Evolutionary conservation across 257 asterid species (phyloP).

Genomic region (Osmanthus fragrans): DNA sequence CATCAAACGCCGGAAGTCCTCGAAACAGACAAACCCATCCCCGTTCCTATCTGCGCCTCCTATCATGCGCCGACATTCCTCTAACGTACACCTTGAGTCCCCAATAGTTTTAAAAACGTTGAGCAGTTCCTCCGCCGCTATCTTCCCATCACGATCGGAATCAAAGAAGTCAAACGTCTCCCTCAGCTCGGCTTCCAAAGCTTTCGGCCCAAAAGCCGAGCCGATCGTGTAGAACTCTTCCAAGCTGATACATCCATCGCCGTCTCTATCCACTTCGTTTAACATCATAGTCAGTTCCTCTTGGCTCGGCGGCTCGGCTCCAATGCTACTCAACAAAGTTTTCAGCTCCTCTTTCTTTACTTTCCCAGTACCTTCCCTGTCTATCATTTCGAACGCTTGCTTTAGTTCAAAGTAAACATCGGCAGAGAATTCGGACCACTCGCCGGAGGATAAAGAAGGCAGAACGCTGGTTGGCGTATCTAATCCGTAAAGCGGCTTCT

Average conservation of each 20-base stretch:
- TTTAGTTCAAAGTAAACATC: constrained; percentile 42
- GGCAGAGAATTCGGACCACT: constrained; percentile 48
- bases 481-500: constrained; percentile 29
- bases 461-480: constrained; percentile 80
- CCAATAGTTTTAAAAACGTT: constrained; percentile 62
- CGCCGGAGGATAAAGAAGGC: constrained; percentile 44
- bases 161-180: constrained; percentile 78
- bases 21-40: constrained; percentile 92
- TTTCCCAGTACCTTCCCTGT: constrained; percentile 70
- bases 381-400: constrained; percentile 73
- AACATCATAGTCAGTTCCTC: constrained; percentile 59
- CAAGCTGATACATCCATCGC: constrained; percentile 68
- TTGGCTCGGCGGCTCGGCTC: constrained; percentile 54
- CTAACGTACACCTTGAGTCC: constrained; percentile 71
- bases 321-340: constrained; percentile 48
- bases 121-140: constrained; percentile 77
- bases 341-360: constrained; percentile 55
- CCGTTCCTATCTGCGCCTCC: constrained; percentile 66
- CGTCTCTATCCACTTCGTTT: constrained; percentile 63
- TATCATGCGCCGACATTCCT: constrained; percentile 91
- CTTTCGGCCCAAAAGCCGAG: constrained; percentile 59
- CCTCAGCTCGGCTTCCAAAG: constrained; percentile 52
- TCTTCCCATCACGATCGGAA: constrained; percentile 75
- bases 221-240: constrained; percentile 59
- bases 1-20: constrained; percentile 84